Conservation (phyloP, 2,329 filamentous ascomycete genomes). For the Huntiella decipiens region DNA sequence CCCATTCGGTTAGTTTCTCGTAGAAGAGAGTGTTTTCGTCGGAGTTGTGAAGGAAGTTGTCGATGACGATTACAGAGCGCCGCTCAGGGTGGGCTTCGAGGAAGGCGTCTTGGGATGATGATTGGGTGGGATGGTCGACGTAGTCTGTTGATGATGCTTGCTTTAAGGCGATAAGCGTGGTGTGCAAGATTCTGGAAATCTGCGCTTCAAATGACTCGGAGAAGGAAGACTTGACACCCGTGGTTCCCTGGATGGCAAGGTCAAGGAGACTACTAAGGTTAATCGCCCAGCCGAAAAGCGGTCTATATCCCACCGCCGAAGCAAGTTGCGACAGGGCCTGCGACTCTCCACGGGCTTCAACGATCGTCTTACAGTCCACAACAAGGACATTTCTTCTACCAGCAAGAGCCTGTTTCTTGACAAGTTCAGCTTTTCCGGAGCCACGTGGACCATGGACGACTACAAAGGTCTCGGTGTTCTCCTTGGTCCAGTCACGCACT, state of each 20-base stretch:
- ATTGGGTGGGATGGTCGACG: constrained; percentile 54
- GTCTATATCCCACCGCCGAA: constrained; percentile 68
- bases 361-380: constrained; percentile 83
- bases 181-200: constrained; percentile 74
- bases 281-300: constrained; percentile 93
- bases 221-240: constrained; percentile 84
- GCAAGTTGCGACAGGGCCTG: constrained; percentile 71
- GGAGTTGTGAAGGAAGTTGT: constrained; percentile 75
- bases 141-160: constrained; percentile 36
- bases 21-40: constrained; percentile 44
- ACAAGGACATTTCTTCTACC: constrained; percentile 59
- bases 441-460: constrained; percentile 84
- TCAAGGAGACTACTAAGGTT: constrained; percentile 84
- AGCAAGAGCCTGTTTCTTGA: constrained; percentile 66
- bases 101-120: constrained; percentile 65
- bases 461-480: constrained; percentile 80
- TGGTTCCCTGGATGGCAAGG: constrained; percentile 80
- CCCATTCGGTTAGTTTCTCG: constrained; percentile 76
- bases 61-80: constrained; percentile 68
- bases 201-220: constrained; percentile 84
- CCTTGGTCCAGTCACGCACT: constrained; percentile 68
- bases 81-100: constrained; percentile 75
- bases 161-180: constrained; percentile 60
- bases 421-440: constrained; percentile 75
- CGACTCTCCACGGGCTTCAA: constrained; percentile 75